Conservation (phyloP, 805 yeast species). For the Danielia reshetovae region DNA sequence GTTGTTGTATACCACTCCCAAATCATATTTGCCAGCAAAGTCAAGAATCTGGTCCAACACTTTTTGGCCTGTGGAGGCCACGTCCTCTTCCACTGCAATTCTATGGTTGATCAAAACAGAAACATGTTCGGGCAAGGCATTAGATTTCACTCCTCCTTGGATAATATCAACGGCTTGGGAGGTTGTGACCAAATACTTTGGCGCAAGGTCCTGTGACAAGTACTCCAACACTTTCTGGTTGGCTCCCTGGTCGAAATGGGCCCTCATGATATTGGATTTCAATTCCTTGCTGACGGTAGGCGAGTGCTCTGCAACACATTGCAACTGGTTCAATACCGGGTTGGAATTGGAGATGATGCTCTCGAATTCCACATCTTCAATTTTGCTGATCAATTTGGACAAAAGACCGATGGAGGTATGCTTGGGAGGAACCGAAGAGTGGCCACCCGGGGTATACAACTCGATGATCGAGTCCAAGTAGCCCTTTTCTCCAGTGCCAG, state of each 20-base stretch:
- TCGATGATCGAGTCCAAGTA: conserved; percentile 38
- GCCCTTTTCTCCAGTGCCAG: conserved; percentile 50
- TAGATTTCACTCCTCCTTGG: conserved; percentile 46
- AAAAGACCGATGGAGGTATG: conserved; percentile 48
- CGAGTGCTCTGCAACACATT: conserved; percentile 46
- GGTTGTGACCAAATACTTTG: conserved; percentile 40
- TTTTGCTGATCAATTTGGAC: conserved; percentile 34
- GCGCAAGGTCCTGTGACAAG: conserved; percentile 21
- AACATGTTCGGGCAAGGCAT: conserved; percentile 49
- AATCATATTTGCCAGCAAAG: conserved; percentile 33
- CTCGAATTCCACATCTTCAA: conserved; percentile 36
- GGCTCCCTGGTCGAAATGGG: conserved; percentile 33
- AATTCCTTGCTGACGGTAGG: conserved; percentile 26
- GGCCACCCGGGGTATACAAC: conserved; percentile 47
- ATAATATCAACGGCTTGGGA: conserved; percentile 48
- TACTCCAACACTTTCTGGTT: conserved; percentile 34
- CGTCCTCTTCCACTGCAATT: conserved; percentile 37
- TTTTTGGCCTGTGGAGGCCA: conserved; percentile 26
- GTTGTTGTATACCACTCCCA: conserved; percentile 33
- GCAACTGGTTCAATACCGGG: conserved; percentile 41
- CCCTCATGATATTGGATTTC: conserved; percentile 34
- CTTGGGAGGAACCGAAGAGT: conserved; percentile 47
- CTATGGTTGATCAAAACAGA: conserved; percentile 42
- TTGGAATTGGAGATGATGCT: conserved; percentile 38
- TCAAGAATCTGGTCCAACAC: conserved; percentile 24